A percentile compares a stretch with the other conserved stretches of the same genome.
Evolutionary conservation across 495 filamentous ascomycete genomes (phyloP).

Genomic region (Penicillium macrosclerotiorum): DNA sequence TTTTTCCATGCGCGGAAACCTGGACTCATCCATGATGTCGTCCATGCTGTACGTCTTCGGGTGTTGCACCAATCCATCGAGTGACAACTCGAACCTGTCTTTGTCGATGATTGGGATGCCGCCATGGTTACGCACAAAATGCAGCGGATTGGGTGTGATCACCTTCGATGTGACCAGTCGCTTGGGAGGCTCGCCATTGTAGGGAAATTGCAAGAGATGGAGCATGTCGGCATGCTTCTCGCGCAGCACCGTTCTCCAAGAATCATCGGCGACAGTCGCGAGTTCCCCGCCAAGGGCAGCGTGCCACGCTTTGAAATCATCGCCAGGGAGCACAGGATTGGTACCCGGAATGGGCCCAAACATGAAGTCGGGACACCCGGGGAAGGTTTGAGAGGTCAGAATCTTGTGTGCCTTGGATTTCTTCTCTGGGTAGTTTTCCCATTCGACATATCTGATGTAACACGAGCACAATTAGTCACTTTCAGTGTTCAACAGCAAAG

Average conservation of each 20-base stretch:
- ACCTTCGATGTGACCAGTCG: conserved; percentile 44
- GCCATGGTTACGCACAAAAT: conserved; percentile 68
- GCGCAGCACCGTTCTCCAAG: conserved; percentile 55
- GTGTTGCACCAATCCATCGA: conserved; percentile 57
- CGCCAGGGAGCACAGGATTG: conserved; percentile 61
- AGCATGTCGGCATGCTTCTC: conserved; percentile 67
- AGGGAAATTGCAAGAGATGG: conserved; percentile 68
- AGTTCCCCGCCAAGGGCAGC: conserved; percentile 55
- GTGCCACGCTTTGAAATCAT: conserved; percentile 66
- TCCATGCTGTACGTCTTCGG: conserved; percentile 52
- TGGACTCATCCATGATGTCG: conserved; percentile 54
- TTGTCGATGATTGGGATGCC: conserved; percentile 61
- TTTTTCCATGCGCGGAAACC: conserved; percentile 55
- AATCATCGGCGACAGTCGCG: conserved; percentile 46
- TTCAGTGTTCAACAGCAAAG: not conserved
- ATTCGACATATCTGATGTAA: conserved; percentile 54
- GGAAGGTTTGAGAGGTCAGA: conserved; percentile 55
- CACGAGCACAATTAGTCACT: not conserved
- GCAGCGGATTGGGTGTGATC: conserved; percentile 58
- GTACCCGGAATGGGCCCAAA: conserved; percentile 56
- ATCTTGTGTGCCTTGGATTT: conserved; percentile 55
- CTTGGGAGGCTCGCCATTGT: conserved; percentile 65
- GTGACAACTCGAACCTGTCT: conserved; percentile 46
- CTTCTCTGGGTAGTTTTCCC: conserved; percentile 68
- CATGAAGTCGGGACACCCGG: conserved; percentile 57